Evolutionary conservation across 306 rosid species (phyloP).

Genomic region (Vigna angularis): DNA sequence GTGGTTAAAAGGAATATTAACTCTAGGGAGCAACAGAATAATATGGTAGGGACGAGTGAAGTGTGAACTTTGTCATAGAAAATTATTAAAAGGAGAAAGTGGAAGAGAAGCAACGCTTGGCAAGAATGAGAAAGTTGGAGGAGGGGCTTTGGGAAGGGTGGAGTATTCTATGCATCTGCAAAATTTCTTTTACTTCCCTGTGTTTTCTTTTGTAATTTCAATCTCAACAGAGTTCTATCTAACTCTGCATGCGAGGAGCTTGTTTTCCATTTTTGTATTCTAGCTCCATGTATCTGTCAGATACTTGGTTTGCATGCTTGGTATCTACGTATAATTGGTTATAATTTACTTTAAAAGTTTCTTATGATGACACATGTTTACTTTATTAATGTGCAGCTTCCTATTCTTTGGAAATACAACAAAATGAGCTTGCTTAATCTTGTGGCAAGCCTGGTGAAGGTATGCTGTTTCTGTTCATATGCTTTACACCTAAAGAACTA

Average conservation of each 20-base stretch:
- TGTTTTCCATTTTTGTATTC: constrained; percentile 1
- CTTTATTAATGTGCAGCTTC: constrained; percentile 72
- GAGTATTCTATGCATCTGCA: background rate
- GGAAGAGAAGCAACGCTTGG: background rate
- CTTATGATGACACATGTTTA: constrained; percentile 31
- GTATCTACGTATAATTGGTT: constrained; percentile 16
- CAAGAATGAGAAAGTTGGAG: background rate
- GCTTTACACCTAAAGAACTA: constrained; percentile 26
- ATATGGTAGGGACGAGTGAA: background rate
- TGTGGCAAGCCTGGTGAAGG: constrained; percentile 83
- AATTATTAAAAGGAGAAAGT: constrained; percentile 4
- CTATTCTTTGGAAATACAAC: constrained; percentile 83
- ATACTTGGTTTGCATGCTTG: constrained; percentile 33
- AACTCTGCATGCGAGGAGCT: background rate
- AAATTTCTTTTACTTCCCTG: background rate
- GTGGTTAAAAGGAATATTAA: background rate
- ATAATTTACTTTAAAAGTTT: constrained; percentile 15
- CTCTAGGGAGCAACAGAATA: background rate
- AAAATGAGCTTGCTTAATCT: constrained; percentile 94
- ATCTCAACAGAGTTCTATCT: background rate
- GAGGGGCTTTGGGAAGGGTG: background rate
- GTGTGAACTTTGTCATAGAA: background rate
- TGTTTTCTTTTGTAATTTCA: background rate
- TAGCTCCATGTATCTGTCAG: background rate
- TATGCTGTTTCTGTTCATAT: constrained; percentile 46